Evolutionary conservation across 2,329 filamentous ascomycete species (phyloP), one percentile per base, ranked within the genome.

Genomic region (Microdochium trichocladiopsis): DNA sequence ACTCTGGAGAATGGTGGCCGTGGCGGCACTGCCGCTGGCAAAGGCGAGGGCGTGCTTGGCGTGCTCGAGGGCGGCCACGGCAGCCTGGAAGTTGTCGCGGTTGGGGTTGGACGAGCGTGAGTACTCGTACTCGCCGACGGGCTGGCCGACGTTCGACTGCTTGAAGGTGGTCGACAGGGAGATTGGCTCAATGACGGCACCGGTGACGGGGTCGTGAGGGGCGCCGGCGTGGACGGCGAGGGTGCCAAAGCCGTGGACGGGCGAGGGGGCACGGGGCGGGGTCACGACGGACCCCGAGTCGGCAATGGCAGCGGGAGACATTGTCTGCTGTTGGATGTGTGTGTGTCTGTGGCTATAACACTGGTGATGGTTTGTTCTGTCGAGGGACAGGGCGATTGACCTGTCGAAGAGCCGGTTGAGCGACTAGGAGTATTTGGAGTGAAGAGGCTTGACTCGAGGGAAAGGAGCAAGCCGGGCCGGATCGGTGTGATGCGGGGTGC

Each of bases 101-200:
- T 99, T 99, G 51, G 94, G 94, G 72, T 99, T 99, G 57, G 89
- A 84, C 65, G 89, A 95, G 56, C 94, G 84, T 51, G 87, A 91
- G 78, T 99, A 99, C 73, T 99, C 94, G 73, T 92, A 96, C 57
- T 77, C 75, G 64, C 94, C 94, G 25, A 97, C 77, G 1, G 94
- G 94, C 70, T 88, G 83, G 58, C 93, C 94, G 22, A 96, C 91
- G 12, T 84, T 82, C 14, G 84, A 86, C 75, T 99, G 94, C n/a
- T 89, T 90, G 66, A 93, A 99, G 5, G 94, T 99, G 16, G 94
- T 97, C 23, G 92, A 96, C 23, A 99, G 83, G 10, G 93, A 96
- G 69, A 99, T 96, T 61, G 94, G 75, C 72, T 94, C 90, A 68
- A 99, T 99, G 63, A 99, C 94, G 60, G 94, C 94, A 57, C 94